Base-by-base conservation (phyloP, 768 basidiomycete species). In the Russula sp. region DNA sequence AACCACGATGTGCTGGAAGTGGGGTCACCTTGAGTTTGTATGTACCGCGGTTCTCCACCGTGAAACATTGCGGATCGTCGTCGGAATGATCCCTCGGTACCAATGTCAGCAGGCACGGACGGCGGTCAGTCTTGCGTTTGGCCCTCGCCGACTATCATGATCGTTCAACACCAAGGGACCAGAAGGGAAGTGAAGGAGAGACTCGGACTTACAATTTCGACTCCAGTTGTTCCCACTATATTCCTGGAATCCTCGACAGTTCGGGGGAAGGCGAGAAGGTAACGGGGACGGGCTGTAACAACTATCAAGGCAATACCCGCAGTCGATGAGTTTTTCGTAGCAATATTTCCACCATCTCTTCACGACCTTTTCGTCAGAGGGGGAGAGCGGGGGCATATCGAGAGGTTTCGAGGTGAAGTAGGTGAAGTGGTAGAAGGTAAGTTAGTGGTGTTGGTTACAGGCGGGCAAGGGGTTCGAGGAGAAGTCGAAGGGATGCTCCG, bases 261-360 rank as follows among this genome's bases (percentile, higher is more conserved):
- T 27, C 27, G 27, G 27, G 27, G 27, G 52, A 39, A 53, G 34
- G 20, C 34, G 52, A 20, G 52, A 53, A 22, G 52, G 52, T 18
- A 35, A 10, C n/a, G 34, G 20, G 16, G 52, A 53, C 3, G 52
- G 52, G 6, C 52, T 37, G 52, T 53, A 53, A 34, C 35, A 9
- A 39, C 11, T 13, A 14, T 37, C 35, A 37, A 37, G 35, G n/a
- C 9, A 8, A 35, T 53, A 53, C 35, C 52, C 52, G 3, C 3
- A 0, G n/a, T 13, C 6, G 20, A 53, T 35, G 35, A 53, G n/a
- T 13, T 8, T 37, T 37, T 5, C 35, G 10, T 31, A 31, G 11
- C 35, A 35, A 32, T 35, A 53, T 53, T 53, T 53, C 52, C 52
- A 53, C 52, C 52, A 53, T 1, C 52, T 53, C 52, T 53, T 53